Evolutionary conservation across 2,329 filamentous ascomycete genomes (phyloP), one percentile per base, ranked within the genome.

Genomic region (Monilinia fructicola): DNA sequence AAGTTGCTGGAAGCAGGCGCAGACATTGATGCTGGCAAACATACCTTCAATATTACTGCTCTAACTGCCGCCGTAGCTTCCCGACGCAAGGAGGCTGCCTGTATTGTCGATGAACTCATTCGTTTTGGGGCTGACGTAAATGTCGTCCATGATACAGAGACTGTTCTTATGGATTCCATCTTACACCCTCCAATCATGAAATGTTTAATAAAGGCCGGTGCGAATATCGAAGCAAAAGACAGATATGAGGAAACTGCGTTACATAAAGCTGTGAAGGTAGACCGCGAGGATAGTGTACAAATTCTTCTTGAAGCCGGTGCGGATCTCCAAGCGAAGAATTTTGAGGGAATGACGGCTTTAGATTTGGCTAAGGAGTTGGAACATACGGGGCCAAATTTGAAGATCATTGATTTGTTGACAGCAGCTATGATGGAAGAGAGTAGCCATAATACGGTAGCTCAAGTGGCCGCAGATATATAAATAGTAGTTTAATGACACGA

Each of bases 261-360:
- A 21, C 46, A 54, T 52, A 42, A 38, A 26, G 50, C 50, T 40
- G 58, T 28, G 18, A 42, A 42, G 16, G n/a, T 35, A 28, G 50
- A 58, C 28, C n/a, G 40, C 12, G 59, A 54, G 12, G 50, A 63
- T 48, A 48, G n/a, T 46, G 58, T 56, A 14, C 16, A 53, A 44
- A 21, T 46, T 23, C 56, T 66, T 18, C 16, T 64, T 35, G 52
- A 42, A 12, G 38, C 38, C 4, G 52, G 26, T 35, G 38, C 31
- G 14, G 23, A 40, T 64, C 21, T 38, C 6, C 53, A 64, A 26
- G 16, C 5, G 12, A 38, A 46, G 3, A 48, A 16, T 26, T 58
- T 38, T 26, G 42, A 58, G 18, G 62, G 21, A 21, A 64, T 40
- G 14, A 64, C 38, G 7, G 40, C 42, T 26, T 28, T 64, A 11